Conservation (phyloP, 257 asterid species). For the Asclepias syriaca region DNA sequence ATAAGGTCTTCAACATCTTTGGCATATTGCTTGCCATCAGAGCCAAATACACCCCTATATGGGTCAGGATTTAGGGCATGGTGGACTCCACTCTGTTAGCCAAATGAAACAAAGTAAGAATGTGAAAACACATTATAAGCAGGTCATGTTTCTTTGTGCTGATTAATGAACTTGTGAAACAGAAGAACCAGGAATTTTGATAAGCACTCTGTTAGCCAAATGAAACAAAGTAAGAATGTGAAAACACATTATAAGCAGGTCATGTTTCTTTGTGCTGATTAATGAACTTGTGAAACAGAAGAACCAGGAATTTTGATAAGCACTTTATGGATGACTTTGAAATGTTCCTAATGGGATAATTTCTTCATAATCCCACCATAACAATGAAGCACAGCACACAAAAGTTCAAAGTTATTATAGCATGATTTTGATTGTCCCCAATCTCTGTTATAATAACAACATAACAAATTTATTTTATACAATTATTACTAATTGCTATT, state of each 20-base stretch:
- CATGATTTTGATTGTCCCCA: background rate
- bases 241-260: background rate
- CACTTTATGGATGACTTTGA: background rate
- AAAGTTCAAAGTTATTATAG: background rate
- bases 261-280: background rate
- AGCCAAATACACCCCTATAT: slow-evolving; percentile 61
- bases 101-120: slow-evolving; percentile 2
- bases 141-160: too few relatives aligned
- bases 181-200: too few relatives aligned
- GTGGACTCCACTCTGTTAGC: slow-evolving; percentile 62
- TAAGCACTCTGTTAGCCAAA: slow-evolving; percentile 45
- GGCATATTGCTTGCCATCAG: slow-evolving; percentile 57
- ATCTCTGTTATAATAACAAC: background rate
- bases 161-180: too few relatives aligned
- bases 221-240: slow-evolving; percentile 1
- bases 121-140: background rate
- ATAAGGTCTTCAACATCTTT: slow-evolving; percentile 60
- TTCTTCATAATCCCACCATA: background rate
- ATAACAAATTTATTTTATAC: background rate
- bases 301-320: background rate
- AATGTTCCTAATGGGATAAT: background rate
- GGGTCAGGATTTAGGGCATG: slow-evolving; percentile 79
- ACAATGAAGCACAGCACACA: background rate
- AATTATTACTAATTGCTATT: background rate
- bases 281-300: background rate